Evolutionary conservation across 2,329 filamentous ascomycete species (phyloP).

Genomic region (Ascosphaera aggregata): DNA sequence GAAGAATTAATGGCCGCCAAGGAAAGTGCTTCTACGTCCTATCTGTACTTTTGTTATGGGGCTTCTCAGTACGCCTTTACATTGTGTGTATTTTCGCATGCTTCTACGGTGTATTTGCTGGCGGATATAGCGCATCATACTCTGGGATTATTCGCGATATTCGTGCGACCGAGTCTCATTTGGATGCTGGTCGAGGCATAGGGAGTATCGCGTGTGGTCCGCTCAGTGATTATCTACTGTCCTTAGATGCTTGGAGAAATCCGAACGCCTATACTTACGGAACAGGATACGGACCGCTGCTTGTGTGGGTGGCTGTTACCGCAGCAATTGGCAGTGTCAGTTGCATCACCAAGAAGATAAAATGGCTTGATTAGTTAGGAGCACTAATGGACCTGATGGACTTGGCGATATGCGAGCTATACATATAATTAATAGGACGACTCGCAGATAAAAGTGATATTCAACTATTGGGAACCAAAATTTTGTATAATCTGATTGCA

Average conservation of each 20-base stretch:
- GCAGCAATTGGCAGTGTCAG: slow-evolving; percentile 9
- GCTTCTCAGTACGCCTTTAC: slow-evolving; percentile 19
- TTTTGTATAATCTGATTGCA: too few relatives aligned
- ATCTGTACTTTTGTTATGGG: slow-evolving; percentile 25
- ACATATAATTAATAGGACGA: too few relatives aligned
- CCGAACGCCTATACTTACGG: slow-evolving; percentile 19
- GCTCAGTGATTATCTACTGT: slow-evolving; percentile 23
- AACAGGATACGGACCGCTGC: slow-evolving; percentile 19
- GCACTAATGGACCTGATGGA: too few relatives aligned
- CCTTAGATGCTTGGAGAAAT: slow-evolving; percentile 13
- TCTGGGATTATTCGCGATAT: slow-evolving; percentile 23
- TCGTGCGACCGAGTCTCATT: slow-evolving; percentile 11
- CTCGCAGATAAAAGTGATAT: too few relatives aligned
- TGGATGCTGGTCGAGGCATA: slow-evolving; percentile 27
- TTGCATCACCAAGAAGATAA: background rate
- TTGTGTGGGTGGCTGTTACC: slow-evolving; percentile 20
- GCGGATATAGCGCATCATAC: slow-evolving; percentile 21
- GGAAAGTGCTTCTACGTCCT: too few relatives aligned
- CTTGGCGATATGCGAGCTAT: too few relatives aligned
- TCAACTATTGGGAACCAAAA: too few relatives aligned
- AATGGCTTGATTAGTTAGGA: slow-evolving; percentile 1
- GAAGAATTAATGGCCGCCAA: too few relatives aligned
- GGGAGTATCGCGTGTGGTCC: slow-evolving; percentile 28
- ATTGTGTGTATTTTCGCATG: slow-evolving; percentile 19
- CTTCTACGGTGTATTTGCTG: slow-evolving; percentile 23